Base-by-base conservation (phyloP, 2,329 filamentous ascomycete species). In the Aspergillus latus region DNA sequence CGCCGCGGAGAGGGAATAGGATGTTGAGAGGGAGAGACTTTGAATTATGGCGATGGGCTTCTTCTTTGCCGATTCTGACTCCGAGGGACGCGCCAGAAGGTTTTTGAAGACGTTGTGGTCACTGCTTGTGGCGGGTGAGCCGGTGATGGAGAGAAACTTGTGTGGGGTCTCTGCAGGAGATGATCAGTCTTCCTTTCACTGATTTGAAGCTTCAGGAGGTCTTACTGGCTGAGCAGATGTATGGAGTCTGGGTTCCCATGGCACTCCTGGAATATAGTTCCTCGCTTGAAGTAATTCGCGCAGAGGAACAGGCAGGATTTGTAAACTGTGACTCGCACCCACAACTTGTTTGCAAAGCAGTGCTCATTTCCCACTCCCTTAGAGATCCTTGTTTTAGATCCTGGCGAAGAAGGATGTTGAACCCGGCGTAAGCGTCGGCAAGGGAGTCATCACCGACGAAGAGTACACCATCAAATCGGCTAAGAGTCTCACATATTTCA, bases 401-500 rank as follows among this genome's bases (percentile, higher is more conserved):
- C 59, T 75, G 69, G 32, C 74, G 71, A 2, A 79, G 64, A 7
- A 79, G 69, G 45, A 78, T 72, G 59, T 78, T 78, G 59, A 79
- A 71, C 28, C 72, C 76, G n/a, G 72, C 69, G 61, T 79, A 79
- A 45, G 77, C 68, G 37, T 72, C 66, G 49, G 70, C 67, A 13
- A 76, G 65, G 30, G 70, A 64, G 42, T 72, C 65, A 54, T 79
- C 76, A 26, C 76, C 76, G 43, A 78, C 59, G 54, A 79, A 79
- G 15, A 73, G 59, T 5, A 79, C 56, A 15, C 67, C 65, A 46
- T 75, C 73, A 57, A 78, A 78, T 39, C 74, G 71, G 52, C 73
- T 69, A 28, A 79, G 67, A 16, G 78, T 76, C 64, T 75, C 74
- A 61, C 77, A 79, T 43, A 77, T 74, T 54, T 79, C 74, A 7